Evolutionary conservation across 2,329 filamentous ascomycete genomes (phyloP).

Genomic region (Cytospora paraplurivora): DNA sequence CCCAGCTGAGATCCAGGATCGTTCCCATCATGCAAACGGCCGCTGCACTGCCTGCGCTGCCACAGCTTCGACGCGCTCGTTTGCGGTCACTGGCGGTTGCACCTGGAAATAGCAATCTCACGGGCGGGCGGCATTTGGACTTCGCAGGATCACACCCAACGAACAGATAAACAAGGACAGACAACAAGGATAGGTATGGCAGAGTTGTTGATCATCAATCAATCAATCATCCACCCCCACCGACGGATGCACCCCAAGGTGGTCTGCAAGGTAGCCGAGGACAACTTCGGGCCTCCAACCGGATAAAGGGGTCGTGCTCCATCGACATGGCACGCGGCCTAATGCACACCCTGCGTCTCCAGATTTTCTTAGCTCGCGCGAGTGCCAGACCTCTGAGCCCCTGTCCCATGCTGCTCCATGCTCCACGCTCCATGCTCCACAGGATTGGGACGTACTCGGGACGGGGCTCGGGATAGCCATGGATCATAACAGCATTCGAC

Average conservation of each 20-base stretch:
- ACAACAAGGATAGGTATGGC: neutral
- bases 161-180: neutral
- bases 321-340: neutral
- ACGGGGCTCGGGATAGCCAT: conserved; percentile 8
- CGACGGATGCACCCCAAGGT: neutral
- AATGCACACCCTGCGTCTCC: neutral
- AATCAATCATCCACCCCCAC: too few relatives aligned
- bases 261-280: neutral
- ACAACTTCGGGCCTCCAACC: neutral
- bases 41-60: neutral
- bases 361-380: conserved; percentile 1
- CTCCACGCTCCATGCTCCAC: conserved; percentile 2
- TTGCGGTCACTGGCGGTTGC: too few relatives aligned
- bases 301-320: neutral
- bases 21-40: neutral
- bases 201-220: too few relatives aligned
- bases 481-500: neutral
- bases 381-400: conserved; percentile 5
- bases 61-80: neutral
- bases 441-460: conserved; percentile 7
- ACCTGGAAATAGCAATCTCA: too few relatives aligned
- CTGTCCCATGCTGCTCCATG: conserved; percentile 4
- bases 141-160: neutral
- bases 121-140: too few relatives aligned
- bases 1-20: neutral